Conservation (phyloP, 129 eudicot genomes). For the Artemisia argyi region DNA sequence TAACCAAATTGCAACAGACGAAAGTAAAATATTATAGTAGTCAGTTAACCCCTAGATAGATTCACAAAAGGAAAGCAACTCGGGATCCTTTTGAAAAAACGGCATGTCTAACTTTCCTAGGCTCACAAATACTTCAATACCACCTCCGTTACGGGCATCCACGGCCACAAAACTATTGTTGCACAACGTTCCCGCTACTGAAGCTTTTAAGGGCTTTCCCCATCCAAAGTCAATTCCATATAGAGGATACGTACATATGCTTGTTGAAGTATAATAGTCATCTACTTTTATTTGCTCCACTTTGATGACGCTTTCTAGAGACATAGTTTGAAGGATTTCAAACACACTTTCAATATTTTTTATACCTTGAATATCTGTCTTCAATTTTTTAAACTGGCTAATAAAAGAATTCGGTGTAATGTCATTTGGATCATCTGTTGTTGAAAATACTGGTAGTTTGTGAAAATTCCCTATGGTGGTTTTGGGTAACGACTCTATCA, state of each 20-base stretch:
- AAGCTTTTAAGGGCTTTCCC: constrained; percentile 32
- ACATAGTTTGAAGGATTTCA: not conserved
- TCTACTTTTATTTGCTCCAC: not conserved
- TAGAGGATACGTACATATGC: constrained; percentile 21
- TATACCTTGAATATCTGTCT: constrained; percentile 9
- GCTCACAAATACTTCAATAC: constrained; percentile 22
- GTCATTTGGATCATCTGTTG: not conserved
- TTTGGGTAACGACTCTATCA: not conserved
- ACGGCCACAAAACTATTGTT: not conserved
- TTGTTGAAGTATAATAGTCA: not conserved
- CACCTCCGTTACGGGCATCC: constrained; percentile 30
- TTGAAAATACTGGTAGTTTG: not conserved
- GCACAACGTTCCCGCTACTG: not conserved
- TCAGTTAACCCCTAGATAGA: not conserved
- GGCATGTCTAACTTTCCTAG: constrained; percentile 35
- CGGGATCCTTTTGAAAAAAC: constrained; percentile 8
- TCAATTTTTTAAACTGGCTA: constrained; percentile 1
- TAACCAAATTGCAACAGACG: too few species aligned
- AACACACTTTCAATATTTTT: not conserved
- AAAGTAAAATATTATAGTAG: too few species aligned
- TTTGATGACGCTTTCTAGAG: not conserved
- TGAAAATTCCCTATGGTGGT: constrained; percentile 1
- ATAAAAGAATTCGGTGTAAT: not conserved
- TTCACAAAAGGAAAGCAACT: constrained; percentile 11
- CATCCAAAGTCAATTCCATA: constrained; percentile 38